phyloP scores from a whole-genome alignment of 2,329 filamentous ascomycete species.

The Monosporascus sp. region DNA sequence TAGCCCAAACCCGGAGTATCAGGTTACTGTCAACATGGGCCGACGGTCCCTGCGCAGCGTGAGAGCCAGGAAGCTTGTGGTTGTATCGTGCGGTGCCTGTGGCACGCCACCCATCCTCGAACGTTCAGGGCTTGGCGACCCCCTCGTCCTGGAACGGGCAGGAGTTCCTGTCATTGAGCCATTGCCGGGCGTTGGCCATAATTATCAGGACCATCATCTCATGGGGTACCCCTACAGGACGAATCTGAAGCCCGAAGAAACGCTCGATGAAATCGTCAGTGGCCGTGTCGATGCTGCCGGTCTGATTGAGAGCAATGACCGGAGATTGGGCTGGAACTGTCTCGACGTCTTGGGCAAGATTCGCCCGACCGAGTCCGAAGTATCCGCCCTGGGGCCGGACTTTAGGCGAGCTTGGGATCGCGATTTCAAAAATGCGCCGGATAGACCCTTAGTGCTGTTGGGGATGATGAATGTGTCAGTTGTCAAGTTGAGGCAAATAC shows the following conservation, averaged over 20 bases:
- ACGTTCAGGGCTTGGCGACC: conserved; percentile 43
- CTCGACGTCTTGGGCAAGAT: conserved; percentile 4
- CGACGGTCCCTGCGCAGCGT: conserved; percentile 10
- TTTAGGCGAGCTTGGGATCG: conserved; percentile 1
- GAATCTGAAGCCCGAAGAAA: neutral
- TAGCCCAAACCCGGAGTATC: neutral
- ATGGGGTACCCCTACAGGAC: conserved; percentile 38
- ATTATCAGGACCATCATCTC: conserved; percentile 45
- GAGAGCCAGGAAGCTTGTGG: conserved; percentile 42
- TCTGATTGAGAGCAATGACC: neutral
- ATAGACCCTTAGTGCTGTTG: conserved; percentile 30
- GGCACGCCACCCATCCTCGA: conserved; percentile 41
- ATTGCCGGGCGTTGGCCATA: conserved; percentile 39
- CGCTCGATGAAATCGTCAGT: neutral
- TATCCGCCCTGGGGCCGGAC: neutral
- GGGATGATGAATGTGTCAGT: neutral
- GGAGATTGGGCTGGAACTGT: conserved; percentile 6
- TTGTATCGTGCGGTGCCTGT: conserved; percentile 30
- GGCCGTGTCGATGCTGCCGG: neutral
- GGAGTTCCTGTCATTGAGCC: conserved; percentile 27
- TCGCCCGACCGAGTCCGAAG: conserved; percentile 1
- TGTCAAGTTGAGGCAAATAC: too few species aligned
- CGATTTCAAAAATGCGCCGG: neutral
- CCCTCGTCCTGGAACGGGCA: conserved; percentile 34
- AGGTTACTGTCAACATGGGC: neutral